These are phyloP conservation scores for Eutreptiella sp. DNA, from an alignment of 208 protist species.

Conservation along the genomic window DNA sequence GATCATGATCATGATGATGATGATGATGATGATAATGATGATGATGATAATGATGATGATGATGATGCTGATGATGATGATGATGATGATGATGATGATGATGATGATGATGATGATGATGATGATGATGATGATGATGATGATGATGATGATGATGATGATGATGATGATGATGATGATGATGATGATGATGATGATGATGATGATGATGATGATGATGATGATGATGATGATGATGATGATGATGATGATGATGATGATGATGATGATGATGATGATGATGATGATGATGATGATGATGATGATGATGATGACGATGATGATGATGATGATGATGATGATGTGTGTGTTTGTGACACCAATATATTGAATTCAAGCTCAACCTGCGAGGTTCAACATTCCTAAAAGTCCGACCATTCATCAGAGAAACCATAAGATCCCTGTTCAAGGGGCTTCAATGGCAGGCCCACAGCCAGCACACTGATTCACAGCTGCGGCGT, in stretches of 20 bases:
- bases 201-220: constrained; percentile 4
- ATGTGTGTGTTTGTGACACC: neutral
- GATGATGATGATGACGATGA: constrained; percentile 2
- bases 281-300: constrained; percentile 4
- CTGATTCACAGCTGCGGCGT: no score
- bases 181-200: constrained; percentile 12
- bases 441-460: no score
- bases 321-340: constrained; percentile 4
- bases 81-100: no score
- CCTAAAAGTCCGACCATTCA: no score
- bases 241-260: constrained; percentile 4
- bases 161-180: constrained; percentile 21
- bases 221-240: constrained; percentile 4
- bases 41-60: no score
- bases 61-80: no score
- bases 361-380: no score
- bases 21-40: no score
- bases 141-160: constrained; percentile 20
- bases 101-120: constrained; percentile 1
- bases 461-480: no score
- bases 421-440: no score
- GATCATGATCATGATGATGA: no score
- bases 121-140: constrained; percentile 20
- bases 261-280: constrained; percentile 2
- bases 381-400: no score